A percentile compares a stretch with the other conserved stretches of the same genome.
These are phyloP conservation scores for Dictyostelium intermedium DNA, from an alignment of 78 protist species.

Conservation along the genomic window DNA sequence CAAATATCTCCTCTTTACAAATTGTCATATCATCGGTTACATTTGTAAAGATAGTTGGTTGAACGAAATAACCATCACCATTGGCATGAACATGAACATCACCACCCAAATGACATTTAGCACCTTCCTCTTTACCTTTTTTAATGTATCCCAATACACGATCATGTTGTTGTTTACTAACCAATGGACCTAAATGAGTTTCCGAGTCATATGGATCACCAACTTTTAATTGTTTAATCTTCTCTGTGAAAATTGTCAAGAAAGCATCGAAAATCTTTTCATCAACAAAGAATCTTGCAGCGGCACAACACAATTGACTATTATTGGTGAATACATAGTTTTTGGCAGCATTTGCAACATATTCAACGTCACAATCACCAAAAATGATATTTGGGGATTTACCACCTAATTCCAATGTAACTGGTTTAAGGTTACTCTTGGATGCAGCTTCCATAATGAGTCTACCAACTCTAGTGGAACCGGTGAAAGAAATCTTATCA, in stretches of 20 bases:
- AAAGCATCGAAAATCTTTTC: conserved; percentile 82
- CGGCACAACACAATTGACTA: conserved; percentile 87
- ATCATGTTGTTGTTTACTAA: conserved; percentile 78
- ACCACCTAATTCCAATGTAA: conserved; percentile 94
- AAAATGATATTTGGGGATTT: conserved; percentile 93
- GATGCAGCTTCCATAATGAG: conserved; percentile 65
- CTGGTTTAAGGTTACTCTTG: conserved; percentile 40
- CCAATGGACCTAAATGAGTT: conserved; percentile 64
- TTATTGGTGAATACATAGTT: conserved; percentile 1
- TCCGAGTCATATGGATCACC: conserved; percentile 78
- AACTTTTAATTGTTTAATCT: background rate
- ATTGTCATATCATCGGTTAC: conserved; percentile 79
- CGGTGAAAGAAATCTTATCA: conserved; percentile 93
- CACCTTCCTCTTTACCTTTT: conserved; percentile 75
- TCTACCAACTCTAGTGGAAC: conserved; percentile 84
- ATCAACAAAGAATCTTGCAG: conserved; percentile 85
- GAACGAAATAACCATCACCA: conserved; percentile 79
- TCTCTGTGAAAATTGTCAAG: conserved; percentile 8
- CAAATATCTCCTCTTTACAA: conserved; percentile 90
- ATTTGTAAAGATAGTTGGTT: conserved; percentile 86
- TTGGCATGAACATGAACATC: background rate
- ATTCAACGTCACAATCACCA: conserved; percentile 87
- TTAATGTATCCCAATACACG: conserved; percentile 27
- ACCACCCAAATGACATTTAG: conserved; percentile 33
- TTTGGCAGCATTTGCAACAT: background rate